Conservation (phyloP, 2,329 filamentous ascomycete species). For the Calonectria honghensis region DNA sequence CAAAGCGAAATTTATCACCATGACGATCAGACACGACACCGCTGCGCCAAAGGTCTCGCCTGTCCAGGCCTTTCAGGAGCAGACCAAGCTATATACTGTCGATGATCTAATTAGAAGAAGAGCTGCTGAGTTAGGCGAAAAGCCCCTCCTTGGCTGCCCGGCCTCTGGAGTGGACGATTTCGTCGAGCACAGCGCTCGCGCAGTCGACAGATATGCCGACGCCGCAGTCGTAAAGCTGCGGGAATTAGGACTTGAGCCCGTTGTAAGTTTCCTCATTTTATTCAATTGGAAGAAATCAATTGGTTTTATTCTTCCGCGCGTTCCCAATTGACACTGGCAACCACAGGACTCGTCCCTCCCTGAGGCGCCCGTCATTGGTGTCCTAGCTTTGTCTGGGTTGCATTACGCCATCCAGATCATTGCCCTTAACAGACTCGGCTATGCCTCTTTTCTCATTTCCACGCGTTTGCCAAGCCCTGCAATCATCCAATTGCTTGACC, state of each 20-base stretch:
- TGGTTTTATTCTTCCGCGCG: background rate
- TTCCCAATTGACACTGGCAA: background rate
- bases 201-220: slow-evolving; percentile 49
- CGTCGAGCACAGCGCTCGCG: slow-evolving; percentile 47
- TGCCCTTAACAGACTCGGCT: slow-evolving; percentile 48
- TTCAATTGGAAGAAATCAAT: background rate
- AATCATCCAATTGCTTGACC: slow-evolving; percentile 42
- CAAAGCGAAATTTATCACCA: slow-evolving; percentile 31
- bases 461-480: slow-evolving; percentile 48
- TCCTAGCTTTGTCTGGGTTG: slow-evolving; percentile 47
- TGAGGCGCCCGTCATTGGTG: slow-evolving; percentile 48
- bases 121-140: slow-evolving; percentile 40
- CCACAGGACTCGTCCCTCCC: slow-evolving; percentile 40
- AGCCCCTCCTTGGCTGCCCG: slow-evolving; percentile 42
- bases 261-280: slow-evolving; percentile 32
- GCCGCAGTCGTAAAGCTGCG: slow-evolving; percentile 46
- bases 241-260: slow-evolving; percentile 41
- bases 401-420: slow-evolving; percentile 49
- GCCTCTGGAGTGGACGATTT: slow-evolving; percentile 45
- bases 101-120: slow-evolving; percentile 49
- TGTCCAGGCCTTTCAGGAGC: slow-evolving; percentile 4
- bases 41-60: slow-evolving; percentile 41
- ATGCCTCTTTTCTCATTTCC: slow-evolving; percentile 49
- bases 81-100: slow-evolving; percentile 47
- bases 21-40: slow-evolving; percentile 52